These are phyloP conservation scores for Monosporascus sp. DNA, from an alignment of 2,329 filamentous ascomycete species.

Conservation along the genomic window DNA sequence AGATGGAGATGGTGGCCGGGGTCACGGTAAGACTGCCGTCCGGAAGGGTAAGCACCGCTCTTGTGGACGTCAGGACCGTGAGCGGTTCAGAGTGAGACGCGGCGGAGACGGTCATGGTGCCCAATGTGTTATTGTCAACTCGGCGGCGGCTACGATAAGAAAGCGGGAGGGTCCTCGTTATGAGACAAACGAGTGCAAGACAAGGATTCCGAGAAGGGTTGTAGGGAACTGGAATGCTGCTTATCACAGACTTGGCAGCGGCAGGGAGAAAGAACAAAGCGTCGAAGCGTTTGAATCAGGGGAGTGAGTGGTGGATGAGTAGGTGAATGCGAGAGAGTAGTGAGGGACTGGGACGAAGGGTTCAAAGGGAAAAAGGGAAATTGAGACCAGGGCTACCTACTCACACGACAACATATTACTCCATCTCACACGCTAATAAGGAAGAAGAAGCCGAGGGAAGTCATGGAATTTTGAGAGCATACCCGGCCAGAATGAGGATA, in stretches of 20 bases:
- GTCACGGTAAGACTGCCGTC: slow-evolving; percentile 59
- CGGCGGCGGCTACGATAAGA: neutral
- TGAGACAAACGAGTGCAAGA: neutral
- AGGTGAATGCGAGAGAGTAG: neutral
- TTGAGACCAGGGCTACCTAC: neutral
- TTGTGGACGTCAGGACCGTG: slow-evolving; percentile 75
- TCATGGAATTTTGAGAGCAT: neutral
- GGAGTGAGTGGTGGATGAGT: neutral
- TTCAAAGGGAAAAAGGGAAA: neutral
- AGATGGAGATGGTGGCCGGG: slow-evolving; percentile 78
- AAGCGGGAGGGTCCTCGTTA: slow-evolving; percentile 2
- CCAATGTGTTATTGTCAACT: neutral
- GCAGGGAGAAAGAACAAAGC: slow-evolving; percentile 3
- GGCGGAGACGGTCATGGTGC: slow-evolving; percentile 17
- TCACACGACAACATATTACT: neutral
- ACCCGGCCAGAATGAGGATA: no score
- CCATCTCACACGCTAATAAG: neutral
- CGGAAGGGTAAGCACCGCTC: slow-evolving; percentile 72
- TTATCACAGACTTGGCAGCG: slow-evolving; percentile 1
- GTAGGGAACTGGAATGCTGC: neutral
- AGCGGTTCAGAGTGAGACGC: slow-evolving; percentile 34
- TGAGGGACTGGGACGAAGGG: neutral
- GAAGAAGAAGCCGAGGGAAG: neutral
- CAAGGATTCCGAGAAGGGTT: neutral
- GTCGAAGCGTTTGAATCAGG: slow-evolving; percentile 1